Evolutionary conservation across 2,329 filamentous ascomycete genomes (phyloP).

Genomic region (Xylaria sp.): DNA sequence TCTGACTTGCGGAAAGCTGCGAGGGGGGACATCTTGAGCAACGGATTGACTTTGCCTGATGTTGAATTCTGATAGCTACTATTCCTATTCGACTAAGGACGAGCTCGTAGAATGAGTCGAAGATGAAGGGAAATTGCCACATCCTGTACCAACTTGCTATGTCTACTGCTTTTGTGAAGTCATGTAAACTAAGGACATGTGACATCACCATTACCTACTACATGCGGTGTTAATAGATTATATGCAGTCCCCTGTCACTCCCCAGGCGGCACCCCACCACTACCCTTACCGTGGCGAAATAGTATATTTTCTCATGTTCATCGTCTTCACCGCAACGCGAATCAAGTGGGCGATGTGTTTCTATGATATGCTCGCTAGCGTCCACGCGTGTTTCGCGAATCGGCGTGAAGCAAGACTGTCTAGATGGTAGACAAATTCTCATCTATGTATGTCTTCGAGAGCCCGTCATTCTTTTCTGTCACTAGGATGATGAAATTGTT

Average conservation of each 20-base stretch:
- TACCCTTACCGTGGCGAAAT: neutral
- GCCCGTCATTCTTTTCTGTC: neutral
- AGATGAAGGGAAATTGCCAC: neutral
- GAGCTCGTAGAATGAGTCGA: neutral
- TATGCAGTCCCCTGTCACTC: neutral
- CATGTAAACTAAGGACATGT: conserved; percentile 10
- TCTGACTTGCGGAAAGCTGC: conserved; percentile 51
- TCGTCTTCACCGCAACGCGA: neutral
- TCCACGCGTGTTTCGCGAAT: neutral
- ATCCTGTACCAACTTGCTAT: neutral
- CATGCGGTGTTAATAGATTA: neutral
- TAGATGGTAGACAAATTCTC: neutral
- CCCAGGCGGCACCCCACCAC: neutral
- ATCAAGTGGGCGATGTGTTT: neutral
- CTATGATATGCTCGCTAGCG: neutral
- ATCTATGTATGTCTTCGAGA: neutral
- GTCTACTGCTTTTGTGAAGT: conserved; percentile 7
- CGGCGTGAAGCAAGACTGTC: too few relatives aligned
- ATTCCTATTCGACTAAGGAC: neutral
- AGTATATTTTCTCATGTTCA: neutral
- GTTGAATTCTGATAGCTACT: neutral
- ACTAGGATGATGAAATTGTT: conserved; percentile 35
- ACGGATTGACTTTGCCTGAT: neutral
- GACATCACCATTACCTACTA: conserved; percentile 32
- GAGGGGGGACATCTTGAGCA: conserved; percentile 44